phyloP scores from a whole-genome alignment of 2,329 filamentous ascomycete genomes.

The Orbilia oligospora region DNA sequence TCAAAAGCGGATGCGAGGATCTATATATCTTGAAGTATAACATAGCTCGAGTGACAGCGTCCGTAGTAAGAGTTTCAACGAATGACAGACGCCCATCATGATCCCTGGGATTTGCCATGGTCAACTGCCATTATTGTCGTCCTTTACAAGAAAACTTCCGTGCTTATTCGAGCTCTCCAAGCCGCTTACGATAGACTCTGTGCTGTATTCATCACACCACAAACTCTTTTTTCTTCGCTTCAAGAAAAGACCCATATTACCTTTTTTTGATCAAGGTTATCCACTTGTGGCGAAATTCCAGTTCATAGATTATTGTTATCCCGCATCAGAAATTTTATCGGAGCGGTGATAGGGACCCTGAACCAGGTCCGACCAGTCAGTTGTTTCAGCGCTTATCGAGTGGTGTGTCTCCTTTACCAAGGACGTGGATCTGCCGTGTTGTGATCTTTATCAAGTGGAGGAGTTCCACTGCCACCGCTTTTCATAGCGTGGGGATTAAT shows the following conservation, averaged over 20 bases:
- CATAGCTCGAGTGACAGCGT: neutral
- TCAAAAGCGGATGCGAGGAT: constrained; percentile 18
- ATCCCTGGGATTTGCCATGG: constrained; percentile 34
- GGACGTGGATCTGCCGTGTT: constrained; percentile 57
- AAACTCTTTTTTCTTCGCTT: constrained; percentile 13
- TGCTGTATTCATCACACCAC: constrained; percentile 48
- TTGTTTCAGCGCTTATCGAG: constrained; percentile 50
- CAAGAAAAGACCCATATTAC: constrained; percentile 17
- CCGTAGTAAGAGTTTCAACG: constrained; percentile 34
- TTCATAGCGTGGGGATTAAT: constrained; percentile 20
- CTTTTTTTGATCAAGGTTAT: constrained; percentile 32
- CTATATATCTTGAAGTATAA: constrained; percentile 50
- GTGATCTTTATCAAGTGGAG: constrained; percentile 40
- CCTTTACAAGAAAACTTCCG: constrained; percentile 13
- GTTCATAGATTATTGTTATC: constrained; percentile 28
- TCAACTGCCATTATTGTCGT: constrained; percentile 51
- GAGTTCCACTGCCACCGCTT: constrained; percentile 59
- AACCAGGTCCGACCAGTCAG: constrained; percentile 45
- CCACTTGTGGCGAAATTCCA: constrained; percentile 27
- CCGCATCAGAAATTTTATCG: constrained; percentile 27
- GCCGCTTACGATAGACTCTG: constrained; percentile 34
- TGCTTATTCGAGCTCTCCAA: constrained; percentile 35
- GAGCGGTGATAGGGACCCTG: constrained; percentile 33
- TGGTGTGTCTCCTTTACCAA: constrained; percentile 60
- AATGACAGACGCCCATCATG: constrained; percentile 39